Percentiles rank a stretch among this genome's conserved stretches.
Evolutionary conservation across 352 stramenopile species (phyloP).

Genomic region (Phytophthora tubulina): DNA sequence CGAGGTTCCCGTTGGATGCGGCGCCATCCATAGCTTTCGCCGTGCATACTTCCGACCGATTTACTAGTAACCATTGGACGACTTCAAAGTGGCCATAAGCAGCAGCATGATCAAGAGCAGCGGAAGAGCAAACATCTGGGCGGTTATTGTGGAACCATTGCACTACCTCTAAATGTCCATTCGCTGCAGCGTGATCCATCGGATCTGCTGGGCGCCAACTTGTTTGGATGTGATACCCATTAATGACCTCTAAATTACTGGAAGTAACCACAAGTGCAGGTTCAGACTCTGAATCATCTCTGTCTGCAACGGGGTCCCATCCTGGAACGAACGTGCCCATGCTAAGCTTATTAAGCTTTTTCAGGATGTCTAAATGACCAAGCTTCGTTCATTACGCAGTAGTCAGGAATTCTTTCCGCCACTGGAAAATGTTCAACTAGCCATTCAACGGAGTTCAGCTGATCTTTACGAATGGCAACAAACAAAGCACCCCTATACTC

Average conservation of each 20-base stretch:
- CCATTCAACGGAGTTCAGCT: neutral
- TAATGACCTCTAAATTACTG: no score
- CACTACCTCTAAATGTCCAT: no score
- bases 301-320: no score
- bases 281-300: no score
- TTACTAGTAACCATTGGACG: neutral
- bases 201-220: no score
- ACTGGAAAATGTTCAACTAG: neutral
- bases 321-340: no score
- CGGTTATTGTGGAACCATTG: neutral
- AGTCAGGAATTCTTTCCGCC: neutral
- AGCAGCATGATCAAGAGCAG: constrained; percentile 5
- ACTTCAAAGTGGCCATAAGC: constrained; percentile 5
- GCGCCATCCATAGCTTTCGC: constrained; percentile 6
- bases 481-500: no score
- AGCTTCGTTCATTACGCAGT: constrained; percentile 1
- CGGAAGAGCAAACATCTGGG: neutral
- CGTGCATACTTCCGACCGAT: constrained; percentile 10
- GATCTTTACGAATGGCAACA: neutral
- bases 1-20: constrained; percentile 1
- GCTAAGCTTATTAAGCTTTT: neutral
- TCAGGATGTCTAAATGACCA: neutral
- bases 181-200: no score
- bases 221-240: no score
- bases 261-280: neutral